phyloP scores from a whole-genome alignment of 176 grass and related monocot species.

The Themeda triandra region DNA sequence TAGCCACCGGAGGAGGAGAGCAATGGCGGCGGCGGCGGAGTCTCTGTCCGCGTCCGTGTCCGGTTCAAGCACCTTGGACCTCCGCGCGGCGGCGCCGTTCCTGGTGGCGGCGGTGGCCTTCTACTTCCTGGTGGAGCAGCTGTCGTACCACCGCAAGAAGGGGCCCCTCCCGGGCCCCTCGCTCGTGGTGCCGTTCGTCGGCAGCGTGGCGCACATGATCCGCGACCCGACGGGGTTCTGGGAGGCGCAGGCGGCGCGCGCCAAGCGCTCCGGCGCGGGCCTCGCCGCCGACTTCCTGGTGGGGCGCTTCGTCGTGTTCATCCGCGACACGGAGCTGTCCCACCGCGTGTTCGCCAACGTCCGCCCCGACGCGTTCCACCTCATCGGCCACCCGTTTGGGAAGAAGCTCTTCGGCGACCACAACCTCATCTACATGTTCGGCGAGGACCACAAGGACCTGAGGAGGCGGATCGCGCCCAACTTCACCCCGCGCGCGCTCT shows the following conservation, averaged over 20 bases:
- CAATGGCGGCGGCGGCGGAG: constrained; percentile 11
- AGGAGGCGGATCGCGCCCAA: constrained; percentile 72
- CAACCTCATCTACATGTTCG: constrained; percentile 92
- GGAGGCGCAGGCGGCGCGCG: constrained; percentile 49
- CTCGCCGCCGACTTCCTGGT: constrained; percentile 65
- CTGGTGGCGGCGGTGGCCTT: constrained; percentile 24
- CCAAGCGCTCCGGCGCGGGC: constrained; percentile 44
- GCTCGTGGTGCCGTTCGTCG: constrained; percentile 66
- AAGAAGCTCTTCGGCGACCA: constrained; percentile 92
- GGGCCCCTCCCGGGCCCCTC: constrained; percentile 49
- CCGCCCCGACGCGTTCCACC: constrained; percentile 79
- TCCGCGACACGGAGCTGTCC: constrained; percentile 69
- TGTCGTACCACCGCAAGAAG: constrained; percentile 75
- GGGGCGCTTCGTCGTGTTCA: constrained; percentile 77
- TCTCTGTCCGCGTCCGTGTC: neutral
- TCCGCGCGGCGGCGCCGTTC: constrained; percentile 40
- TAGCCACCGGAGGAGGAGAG: neutral
- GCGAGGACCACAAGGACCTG: constrained; percentile 80
- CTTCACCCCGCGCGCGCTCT: constrained; percentile 67
- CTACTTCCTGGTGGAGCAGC: constrained; percentile 54
- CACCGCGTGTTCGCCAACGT: constrained; percentile 82
- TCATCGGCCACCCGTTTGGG: constrained; percentile 74
- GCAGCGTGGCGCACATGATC: constrained; percentile 55
- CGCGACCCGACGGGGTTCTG: constrained; percentile 63
- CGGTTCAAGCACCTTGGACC: neutral